phyloP scores from a whole-genome alignment of 2,329 filamentous ascomycete genomes.

The Colletotrichum cereale region DNA sequence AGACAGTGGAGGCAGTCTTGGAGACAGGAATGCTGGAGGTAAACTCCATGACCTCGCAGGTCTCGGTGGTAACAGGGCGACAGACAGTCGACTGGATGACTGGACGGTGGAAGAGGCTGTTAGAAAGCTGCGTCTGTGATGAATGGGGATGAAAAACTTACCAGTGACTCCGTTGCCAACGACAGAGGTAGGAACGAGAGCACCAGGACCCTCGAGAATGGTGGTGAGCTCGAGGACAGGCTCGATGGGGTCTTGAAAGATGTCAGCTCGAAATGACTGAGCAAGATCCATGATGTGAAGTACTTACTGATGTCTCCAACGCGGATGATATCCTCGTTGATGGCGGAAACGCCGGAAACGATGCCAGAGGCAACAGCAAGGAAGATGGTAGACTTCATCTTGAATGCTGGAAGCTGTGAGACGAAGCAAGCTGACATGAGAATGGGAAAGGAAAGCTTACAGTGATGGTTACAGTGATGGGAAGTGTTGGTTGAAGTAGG shows the following conservation, averaged over 20 bases:
- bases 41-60: background rate
- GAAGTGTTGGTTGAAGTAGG: background rate
- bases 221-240: slow-evolving; percentile 2
- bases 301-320: background rate
- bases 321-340: background rate
- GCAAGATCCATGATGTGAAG: no score
- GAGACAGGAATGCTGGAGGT: background rate
- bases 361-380: background rate
- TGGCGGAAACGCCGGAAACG: background rate
- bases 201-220: background rate
- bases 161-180: background rate
- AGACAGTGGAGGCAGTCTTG: background rate
- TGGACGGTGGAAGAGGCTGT: background rate
- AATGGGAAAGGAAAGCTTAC: background rate
- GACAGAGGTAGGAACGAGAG: background rate
- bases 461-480: background rate
- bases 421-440: background rate
- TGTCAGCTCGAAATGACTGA: background rate
- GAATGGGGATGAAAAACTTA: background rate
- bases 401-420: background rate
- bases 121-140: background rate
- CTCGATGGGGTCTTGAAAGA: background rate
- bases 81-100: background rate
- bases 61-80: background rate
- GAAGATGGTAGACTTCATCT: background rate